Percentiles rank a stretch among this genome's conserved stretches.
These are phyloP conservation scores for Taiozyma sp. DNA, from an alignment of 1,139 yeast genomes.

Conservation along the genomic window DNA sequence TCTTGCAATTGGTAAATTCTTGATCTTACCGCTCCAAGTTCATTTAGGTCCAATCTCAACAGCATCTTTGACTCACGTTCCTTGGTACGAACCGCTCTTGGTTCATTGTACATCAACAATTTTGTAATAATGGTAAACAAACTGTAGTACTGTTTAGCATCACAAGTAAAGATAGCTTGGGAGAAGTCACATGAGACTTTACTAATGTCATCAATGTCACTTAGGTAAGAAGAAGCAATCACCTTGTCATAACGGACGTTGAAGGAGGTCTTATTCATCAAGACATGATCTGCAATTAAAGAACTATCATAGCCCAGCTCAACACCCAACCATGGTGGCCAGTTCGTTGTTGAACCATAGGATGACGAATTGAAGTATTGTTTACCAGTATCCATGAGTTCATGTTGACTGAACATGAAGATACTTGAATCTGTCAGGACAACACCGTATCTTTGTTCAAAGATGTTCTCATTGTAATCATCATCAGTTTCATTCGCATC, in stretches of 20 bases:
- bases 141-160: constrained; percentile 67
- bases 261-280: constrained; percentile 59
- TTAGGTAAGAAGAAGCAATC: constrained; percentile 25
- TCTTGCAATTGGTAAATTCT: constrained; percentile 52
- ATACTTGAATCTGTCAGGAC: constrained; percentile 64
- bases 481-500: constrained; percentile 42
- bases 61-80: constrained; percentile 62
- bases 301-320: constrained; percentile 75
- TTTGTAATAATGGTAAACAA: constrained; percentile 60
- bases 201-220: constrained; percentile 34
- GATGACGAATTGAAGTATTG: constrained; percentile 36
- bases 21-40: constrained; percentile 48
- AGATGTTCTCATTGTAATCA: constrained; percentile 40
- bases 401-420: constrained; percentile 54
- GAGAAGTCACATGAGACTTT: constrained; percentile 59
- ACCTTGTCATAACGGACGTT: constrained; percentile 49
- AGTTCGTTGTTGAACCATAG: constrained; percentile 38
- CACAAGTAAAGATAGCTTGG: constrained; percentile 61
- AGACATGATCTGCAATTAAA: constrained; percentile 47
- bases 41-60: constrained; percentile 63
- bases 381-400: constrained; percentile 36
- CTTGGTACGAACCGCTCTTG: constrained; percentile 48
- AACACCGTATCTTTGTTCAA: constrained; percentile 72
- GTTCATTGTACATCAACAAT: constrained; percentile 61
- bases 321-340: constrained; percentile 86